A percentile compares a stretch with the other conserved stretches of the same genome.
Evolutionary conservation across 75 land plant species (phyloP).

Genomic region (Sequoia sempervirens): DNA sequence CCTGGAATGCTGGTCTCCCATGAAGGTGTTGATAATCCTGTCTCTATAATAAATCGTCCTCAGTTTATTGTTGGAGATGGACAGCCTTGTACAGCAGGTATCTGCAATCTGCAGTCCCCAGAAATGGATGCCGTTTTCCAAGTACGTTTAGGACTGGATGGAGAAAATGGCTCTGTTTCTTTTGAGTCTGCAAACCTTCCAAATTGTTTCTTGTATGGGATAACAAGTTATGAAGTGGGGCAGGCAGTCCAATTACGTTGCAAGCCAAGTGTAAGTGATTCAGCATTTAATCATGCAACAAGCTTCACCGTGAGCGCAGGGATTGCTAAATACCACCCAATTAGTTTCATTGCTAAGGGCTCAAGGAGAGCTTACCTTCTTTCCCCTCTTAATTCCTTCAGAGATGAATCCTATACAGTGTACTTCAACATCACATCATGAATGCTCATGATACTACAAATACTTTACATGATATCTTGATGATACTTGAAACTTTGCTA

Average conservation of each 20-base stretch:
- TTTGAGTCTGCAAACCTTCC: slow-evolving; percentile 42
- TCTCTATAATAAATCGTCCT: slow-evolving; percentile 13
- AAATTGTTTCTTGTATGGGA: slow-evolving; percentile 38
- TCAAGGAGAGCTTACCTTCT: slow-evolving; percentile 47
- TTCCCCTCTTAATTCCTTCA: slow-evolving; percentile 51
- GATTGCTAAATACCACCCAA: slow-evolving; percentile 60
- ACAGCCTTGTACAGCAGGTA: neutral
- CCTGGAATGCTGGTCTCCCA: slow-evolving; percentile 59
- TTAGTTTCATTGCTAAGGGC: slow-evolving; percentile 79
- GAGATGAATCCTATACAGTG: slow-evolving; percentile 82
- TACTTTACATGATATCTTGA: neutral
- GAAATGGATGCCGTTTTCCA: slow-evolving; percentile 31
- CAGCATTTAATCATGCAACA: slow-evolving; percentile 24
- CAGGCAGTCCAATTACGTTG: slow-evolving; percentile 32
- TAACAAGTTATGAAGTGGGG: neutral
- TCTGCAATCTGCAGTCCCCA: neutral
- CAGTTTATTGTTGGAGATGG: neutral
- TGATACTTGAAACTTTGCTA: neutral
- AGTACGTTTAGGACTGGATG: slow-evolving; percentile 46
- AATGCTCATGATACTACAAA: neutral
- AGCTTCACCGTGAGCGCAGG: slow-evolving; percentile 55
- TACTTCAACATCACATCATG: slow-evolving; percentile 55
- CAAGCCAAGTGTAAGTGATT: slow-evolving; percentile 14
- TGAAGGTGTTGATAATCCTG: slow-evolving; percentile 29
- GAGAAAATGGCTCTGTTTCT: slow-evolving; percentile 38